Conservation (phyloP, 352 stramenopile species). For the Achlya hypogyna region DNA sequence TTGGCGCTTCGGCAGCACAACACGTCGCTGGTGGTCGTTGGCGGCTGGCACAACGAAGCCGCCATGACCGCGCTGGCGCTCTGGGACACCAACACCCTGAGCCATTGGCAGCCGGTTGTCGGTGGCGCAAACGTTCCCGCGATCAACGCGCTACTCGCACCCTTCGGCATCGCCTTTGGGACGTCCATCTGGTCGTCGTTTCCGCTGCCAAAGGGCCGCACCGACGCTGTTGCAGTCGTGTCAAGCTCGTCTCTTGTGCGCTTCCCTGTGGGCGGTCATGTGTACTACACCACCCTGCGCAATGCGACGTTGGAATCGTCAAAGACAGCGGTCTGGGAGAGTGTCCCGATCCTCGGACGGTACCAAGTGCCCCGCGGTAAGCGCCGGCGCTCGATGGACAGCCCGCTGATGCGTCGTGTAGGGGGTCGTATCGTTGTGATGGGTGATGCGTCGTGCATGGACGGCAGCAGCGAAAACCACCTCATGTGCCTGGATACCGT, state of each 20-base stretch:
- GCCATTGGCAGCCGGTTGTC: constrained; percentile 66
- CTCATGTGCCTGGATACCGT: constrained; percentile 57
- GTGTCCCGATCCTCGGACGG: not conserved
- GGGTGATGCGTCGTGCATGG: constrained; percentile 62
- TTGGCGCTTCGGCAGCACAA: constrained; percentile 52
- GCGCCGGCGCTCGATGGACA: constrained; percentile 27
- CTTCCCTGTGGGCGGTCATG: not conserved
- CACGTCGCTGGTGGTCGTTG: constrained; percentile 63
- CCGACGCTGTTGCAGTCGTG: constrained; percentile 35
- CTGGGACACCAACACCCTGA: constrained; percentile 78
- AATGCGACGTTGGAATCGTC: not conserved
- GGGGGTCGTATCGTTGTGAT: constrained; percentile 67
- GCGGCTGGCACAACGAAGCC: constrained; percentile 67
- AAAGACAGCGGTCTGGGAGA: not conserved
- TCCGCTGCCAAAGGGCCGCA: constrained; percentile 13
- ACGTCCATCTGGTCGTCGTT: constrained; percentile 35
- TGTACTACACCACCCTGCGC: not conserved
- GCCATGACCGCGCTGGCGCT: constrained; percentile 53
- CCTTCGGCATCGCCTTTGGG: constrained; percentile 63
- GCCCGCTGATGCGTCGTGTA: constrained; percentile 26
- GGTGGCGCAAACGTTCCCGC: constrained; percentile 68
- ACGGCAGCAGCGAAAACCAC: constrained; percentile 43
- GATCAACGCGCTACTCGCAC: constrained; percentile 49
- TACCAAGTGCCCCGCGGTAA: not conserved
- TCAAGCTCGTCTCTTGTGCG: constrained; percentile 17